Percentiles rank a stretch among this genome's conserved stretches.
phyloP scores from a whole-genome alignment of 192 early-diverging fungal genomes.

The Backusella circina region DNA sequence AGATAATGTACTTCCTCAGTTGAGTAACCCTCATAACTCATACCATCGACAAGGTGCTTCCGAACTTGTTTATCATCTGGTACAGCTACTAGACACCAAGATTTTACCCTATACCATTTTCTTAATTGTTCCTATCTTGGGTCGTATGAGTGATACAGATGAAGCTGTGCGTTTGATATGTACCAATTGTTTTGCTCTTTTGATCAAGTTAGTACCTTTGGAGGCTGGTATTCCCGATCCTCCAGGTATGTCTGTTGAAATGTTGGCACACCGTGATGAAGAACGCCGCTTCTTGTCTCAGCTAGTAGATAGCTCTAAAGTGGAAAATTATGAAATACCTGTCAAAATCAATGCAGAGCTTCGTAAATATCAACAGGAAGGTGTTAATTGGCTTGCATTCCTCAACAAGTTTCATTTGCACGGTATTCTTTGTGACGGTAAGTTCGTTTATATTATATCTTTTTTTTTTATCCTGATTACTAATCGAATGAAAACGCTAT shows the following conservation, averaged over 20 bases:
- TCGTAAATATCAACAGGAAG: slow-evolving; percentile 96
- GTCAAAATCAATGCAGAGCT: slow-evolving; percentile 91
- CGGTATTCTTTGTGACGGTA: slow-evolving; percentile 94
- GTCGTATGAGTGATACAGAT: slow-evolving; percentile 95
- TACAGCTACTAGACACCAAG: slow-evolving; percentile 70
- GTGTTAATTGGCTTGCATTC: slow-evolving; percentile 98
- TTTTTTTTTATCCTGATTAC: neutral
- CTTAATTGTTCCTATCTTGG: slow-evolving; percentile 92
- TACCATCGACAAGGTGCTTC: slow-evolving; percentile 83
- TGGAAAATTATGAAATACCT: slow-evolving; percentile 85
- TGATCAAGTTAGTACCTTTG: slow-evolving; percentile 93
- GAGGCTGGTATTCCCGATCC: slow-evolving; percentile 96
- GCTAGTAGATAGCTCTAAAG: slow-evolving; percentile 83
- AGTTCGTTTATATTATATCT: neutral
- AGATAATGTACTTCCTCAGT: slow-evolving; percentile 68
- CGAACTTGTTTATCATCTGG: slow-evolving; percentile 79
- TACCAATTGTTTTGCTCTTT: slow-evolving; percentile 92
- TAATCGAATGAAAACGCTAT: neutral
- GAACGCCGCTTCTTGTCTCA: slow-evolving; percentile 95
- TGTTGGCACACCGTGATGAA: slow-evolving; percentile 77
- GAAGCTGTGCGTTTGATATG: slow-evolving; percentile 85
- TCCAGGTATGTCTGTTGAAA: slow-evolving; percentile 72
- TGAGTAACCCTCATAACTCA: slow-evolving; percentile 67
- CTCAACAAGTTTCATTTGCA: slow-evolving; percentile 95
- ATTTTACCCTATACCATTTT: slow-evolving; percentile 98